Percentiles rank a stretch among this genome's conserved stretches.
Evolutionary conservation across 164 flowering plant species (phyloP).

Genomic region (Tinospora cordifolia): DNA sequence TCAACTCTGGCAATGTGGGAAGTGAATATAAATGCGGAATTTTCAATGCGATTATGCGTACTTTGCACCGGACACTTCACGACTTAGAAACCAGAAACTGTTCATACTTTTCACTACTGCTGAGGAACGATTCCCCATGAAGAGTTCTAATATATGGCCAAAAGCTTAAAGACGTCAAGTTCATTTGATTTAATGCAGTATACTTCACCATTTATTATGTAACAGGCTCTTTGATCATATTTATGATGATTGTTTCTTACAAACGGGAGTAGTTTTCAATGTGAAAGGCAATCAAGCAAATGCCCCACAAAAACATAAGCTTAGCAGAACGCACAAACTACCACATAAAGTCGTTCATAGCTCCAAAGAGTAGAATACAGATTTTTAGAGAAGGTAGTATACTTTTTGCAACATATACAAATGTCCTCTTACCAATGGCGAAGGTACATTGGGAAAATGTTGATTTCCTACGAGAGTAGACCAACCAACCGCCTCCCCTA

Average conservation of each 20-base stretch:
- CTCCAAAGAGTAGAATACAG: conserved; percentile 8
- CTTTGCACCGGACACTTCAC: too few relatives aligned
- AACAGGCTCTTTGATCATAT: neutral
- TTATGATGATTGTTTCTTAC: neutral
- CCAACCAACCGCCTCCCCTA: conserved; percentile 2
- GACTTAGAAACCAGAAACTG: too few relatives aligned
- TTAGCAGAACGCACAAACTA: neutral
- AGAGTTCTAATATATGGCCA: too few relatives aligned
- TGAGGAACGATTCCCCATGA: too few relatives aligned
- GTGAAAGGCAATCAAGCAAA: neutral
- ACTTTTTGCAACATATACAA: conserved; percentile 21
- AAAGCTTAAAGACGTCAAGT: neutral
- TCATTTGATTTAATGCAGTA: neutral
- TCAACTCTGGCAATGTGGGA: too few relatives aligned
- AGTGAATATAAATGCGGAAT: too few relatives aligned
- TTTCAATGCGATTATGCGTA: too few relatives aligned
- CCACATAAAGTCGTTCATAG: neutral
- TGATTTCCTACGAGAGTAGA: neutral
- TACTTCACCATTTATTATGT: neutral
- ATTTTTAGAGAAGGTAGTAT: conserved; percentile 7
- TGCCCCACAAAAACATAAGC: neutral
- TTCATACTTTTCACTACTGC: too few relatives aligned
- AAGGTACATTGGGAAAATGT: neutral
- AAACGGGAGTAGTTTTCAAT: neutral
- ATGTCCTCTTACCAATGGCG: conserved; percentile 10